Evolutionary conservation across 2,329 filamentous ascomycete species (phyloP).

Genomic region (Ilyonectria destructans): DNA sequence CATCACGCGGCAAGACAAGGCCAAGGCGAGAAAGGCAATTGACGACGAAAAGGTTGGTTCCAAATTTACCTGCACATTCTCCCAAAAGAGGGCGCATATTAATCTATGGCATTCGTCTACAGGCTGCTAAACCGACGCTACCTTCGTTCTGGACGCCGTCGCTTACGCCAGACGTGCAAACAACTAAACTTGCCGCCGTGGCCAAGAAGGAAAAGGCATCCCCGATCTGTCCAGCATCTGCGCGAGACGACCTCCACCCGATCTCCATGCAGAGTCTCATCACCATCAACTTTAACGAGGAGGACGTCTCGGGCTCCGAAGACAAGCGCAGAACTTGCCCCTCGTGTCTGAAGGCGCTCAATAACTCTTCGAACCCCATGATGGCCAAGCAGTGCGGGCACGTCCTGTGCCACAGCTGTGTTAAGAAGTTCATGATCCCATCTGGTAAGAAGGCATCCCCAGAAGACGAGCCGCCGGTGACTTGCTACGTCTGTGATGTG

Average conservation of each 20-base stretch:
- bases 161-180: constrained; percentile 75
- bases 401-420: constrained; percentile 89
- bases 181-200: constrained; percentile 67
- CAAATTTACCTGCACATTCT: background rate
- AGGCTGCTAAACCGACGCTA: constrained; percentile 77
- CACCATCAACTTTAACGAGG: constrained; percentile 83
- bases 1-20: constrained; percentile 79
- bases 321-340: constrained; percentile 77
- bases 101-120: constrained; percentile 39
- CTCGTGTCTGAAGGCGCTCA: constrained; percentile 86
- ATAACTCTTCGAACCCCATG: constrained; percentile 86
- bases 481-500: constrained; percentile 90
- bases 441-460: constrained; percentile 58
- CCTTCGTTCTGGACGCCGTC: constrained; percentile 96
- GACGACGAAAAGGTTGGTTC: constrained; percentile 78
- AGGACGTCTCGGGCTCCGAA: constrained; percentile 66
- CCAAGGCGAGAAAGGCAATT: constrained; percentile 79
- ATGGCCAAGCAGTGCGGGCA: constrained; percentile 92
- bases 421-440: constrained; percentile 85
- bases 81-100: background rate
- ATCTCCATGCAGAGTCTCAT: constrained; percentile 87
- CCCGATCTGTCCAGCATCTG: constrained; percentile 85
- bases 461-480: constrained; percentile 63
- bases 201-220: constrained; percentile 76
- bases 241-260: constrained; percentile 76